A percentile compares a stretch with the other conserved stretches of the same genome.
Evolutionary conservation across 495 filamentous ascomycete genomes (phyloP).

Genomic region (Penicillium pulvis): DNA sequence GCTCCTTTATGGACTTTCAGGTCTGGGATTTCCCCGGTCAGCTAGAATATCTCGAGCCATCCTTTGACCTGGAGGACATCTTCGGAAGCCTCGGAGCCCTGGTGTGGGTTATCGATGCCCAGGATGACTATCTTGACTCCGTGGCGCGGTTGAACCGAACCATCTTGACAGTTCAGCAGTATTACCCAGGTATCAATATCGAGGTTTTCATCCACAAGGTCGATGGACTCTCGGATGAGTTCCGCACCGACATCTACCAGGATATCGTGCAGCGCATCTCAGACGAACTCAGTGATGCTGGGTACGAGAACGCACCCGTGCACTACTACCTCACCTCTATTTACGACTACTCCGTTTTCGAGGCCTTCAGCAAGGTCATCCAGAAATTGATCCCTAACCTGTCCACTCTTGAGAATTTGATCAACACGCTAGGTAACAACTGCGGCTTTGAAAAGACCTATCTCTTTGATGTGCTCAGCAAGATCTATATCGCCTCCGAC

Average conservation of each 20-base stretch:
- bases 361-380: conserved; percentile 96
- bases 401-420: conserved; percentile 84
- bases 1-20: conserved; percentile 98
- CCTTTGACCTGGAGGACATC: conserved; percentile 86
- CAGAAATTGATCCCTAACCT: conserved; percentile 95
- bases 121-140: conserved; percentile 93
- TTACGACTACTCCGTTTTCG: conserved; percentile 97
- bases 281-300: conserved; percentile 89
- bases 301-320: conserved; percentile 88
- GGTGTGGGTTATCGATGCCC: conserved; percentile 98
- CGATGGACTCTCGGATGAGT: conserved; percentile 92
- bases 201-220: conserved; percentile 99
- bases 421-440: conserved; percentile 84
- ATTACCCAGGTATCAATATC: conserved; percentile 89
- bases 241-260: conserved; percentile 87
- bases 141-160: conserved; percentile 83
- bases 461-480: conserved; percentile 92
- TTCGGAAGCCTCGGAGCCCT: conserved; percentile 91
- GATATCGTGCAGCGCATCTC: conserved; percentile 96
- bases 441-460: conserved; percentile 97
- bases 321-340: conserved; percentile 94
- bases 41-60: conserved; percentile 81
- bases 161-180: conserved; percentile 81
- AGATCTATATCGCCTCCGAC: conserved; percentile 98
- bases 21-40: conserved; percentile 97